Evolutionary conservation across 106 monocot genomes (phyloP).

Genomic region (Platanthera zijinensis): DNA sequence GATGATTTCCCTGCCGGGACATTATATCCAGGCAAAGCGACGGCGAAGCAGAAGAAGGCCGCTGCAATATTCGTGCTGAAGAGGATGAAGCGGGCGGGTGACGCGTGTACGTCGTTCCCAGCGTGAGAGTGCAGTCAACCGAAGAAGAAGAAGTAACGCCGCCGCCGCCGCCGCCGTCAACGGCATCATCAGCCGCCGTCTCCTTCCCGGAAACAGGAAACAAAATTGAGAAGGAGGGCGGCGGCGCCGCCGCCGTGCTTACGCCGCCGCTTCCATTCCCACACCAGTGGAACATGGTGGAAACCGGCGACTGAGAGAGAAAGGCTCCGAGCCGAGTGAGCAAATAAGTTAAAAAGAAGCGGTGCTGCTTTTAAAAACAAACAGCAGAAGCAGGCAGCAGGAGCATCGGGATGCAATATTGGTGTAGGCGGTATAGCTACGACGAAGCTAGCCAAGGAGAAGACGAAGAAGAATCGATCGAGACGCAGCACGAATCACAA

Average conservation of each 20-base stretch:
- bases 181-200: neutral
- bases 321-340: neutral
- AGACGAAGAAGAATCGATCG: slow-evolving; percentile 4
- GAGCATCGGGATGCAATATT: slow-evolving; percentile 4
- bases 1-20: slow-evolving; percentile 9
- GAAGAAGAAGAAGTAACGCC: slow-evolving; percentile 3
- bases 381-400: too few species aligned
- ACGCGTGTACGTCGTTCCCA: slow-evolving; percentile 78
- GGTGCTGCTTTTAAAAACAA: neutral
- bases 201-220: slow-evolving; percentile 28
- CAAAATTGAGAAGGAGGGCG: slow-evolving; percentile 38
- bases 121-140: slow-evolving; percentile 88
- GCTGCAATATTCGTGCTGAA: neutral
- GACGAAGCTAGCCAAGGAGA: neutral
- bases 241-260: neutral
- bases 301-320: too few species aligned
- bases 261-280: slow-evolving; percentile 8
- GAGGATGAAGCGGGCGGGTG: slow-evolving; percentile 1
- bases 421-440: too few species aligned
- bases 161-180: neutral
- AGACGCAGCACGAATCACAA: slow-evolving; percentile 2
- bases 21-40: slow-evolving; percentile 43
- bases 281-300: slow-evolving; percentile 24
- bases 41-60: slow-evolving; percentile 4
- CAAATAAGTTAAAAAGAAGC: neutral